These are phyloP conservation scores for Somion occarium DNA, from an alignment of 1,284 basidiomycete genomes.

Conservation along the genomic window DNA sequence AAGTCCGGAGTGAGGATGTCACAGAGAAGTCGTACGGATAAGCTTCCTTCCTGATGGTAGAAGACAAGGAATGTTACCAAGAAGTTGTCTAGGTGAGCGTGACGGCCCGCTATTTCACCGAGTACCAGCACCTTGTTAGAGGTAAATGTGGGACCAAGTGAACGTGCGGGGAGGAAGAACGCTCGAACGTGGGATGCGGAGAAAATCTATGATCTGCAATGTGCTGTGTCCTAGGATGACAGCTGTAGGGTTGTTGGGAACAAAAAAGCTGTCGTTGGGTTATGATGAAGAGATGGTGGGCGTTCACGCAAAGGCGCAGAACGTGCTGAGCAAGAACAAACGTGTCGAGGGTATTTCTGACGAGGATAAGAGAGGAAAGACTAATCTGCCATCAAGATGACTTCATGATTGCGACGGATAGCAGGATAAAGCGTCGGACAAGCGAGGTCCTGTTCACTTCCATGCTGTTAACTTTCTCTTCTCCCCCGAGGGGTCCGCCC, in stretches of 20 bases:
- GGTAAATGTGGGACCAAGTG: not conserved
- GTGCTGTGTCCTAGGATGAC: not conserved
- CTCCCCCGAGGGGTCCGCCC: too few relatives aligned
- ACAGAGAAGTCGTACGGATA: not conserved
- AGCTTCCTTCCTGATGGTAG: not conserved
- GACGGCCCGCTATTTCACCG: slow-evolving; percentile 3
- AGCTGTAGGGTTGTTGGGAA: not conserved
- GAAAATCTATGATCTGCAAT: not conserved
- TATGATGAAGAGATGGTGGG: not conserved
- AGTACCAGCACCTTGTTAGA: not conserved
- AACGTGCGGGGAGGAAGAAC: slow-evolving; percentile 1
- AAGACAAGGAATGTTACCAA: not conserved
- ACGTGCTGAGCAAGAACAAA: not conserved
- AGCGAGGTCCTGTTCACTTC: not conserved
- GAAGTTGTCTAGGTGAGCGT: not conserved
- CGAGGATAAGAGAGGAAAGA: not conserved
- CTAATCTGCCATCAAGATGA: slow-evolving; percentile 5
- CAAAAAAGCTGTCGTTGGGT: not conserved
- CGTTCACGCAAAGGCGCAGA: not conserved
- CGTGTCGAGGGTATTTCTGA: slow-evolving; percentile 2
- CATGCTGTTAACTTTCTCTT: too few relatives aligned
- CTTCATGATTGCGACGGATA: slow-evolving; percentile 1
- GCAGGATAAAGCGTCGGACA: not conserved
- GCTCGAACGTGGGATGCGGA: slow-evolving; percentile 7
- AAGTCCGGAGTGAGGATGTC: not conserved